phyloP scores from a whole-genome alignment of 495 filamentous ascomycete species.

The Trichoderma gamsii region DNA sequence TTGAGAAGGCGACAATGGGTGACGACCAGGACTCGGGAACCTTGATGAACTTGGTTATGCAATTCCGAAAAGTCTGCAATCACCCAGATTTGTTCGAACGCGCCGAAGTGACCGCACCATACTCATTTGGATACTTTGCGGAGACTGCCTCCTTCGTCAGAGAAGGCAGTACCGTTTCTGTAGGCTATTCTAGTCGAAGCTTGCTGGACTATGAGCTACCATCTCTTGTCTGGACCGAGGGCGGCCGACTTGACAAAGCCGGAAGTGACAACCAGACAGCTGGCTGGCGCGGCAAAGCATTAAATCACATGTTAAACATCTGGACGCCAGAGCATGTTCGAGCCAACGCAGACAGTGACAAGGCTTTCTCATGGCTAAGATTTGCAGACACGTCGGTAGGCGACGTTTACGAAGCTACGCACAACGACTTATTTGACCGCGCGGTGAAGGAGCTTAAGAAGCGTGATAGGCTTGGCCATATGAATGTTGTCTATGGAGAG shows the following conservation, averaged over 20 bases:
- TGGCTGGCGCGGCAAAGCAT: constrained; percentile 69
- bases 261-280: constrained; percentile 66
- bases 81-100: constrained; percentile 96
- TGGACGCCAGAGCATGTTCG: constrained; percentile 76
- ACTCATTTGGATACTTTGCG: constrained; percentile 75
- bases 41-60: constrained; percentile 99
- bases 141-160: constrained; percentile 92
- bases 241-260: constrained; percentile 67
- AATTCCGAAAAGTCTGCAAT: constrained; percentile 99
- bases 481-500: constrained; percentile 41
- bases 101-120: constrained; percentile 82
- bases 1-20: constrained; percentile 91
- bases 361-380: constrained; percentile 83
- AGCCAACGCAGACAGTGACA: constrained; percentile 46
- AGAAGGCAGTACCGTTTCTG: constrained; percentile 71
- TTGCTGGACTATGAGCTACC: constrained; percentile 79
- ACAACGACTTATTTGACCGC: constrained; percentile 49
- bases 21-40: constrained; percentile 93
- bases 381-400: constrained; percentile 72
- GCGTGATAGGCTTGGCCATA: constrained; percentile 44
- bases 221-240: constrained; percentile 67
- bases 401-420: constrained; percentile 63
- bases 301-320: constrained; percentile 78
- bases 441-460: constrained; percentile 51
- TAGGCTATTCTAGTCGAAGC: constrained; percentile 83